Conservation (phyloP, 495 filamentous ascomycete genomes). For the Neurospora sublineolata region DNA sequence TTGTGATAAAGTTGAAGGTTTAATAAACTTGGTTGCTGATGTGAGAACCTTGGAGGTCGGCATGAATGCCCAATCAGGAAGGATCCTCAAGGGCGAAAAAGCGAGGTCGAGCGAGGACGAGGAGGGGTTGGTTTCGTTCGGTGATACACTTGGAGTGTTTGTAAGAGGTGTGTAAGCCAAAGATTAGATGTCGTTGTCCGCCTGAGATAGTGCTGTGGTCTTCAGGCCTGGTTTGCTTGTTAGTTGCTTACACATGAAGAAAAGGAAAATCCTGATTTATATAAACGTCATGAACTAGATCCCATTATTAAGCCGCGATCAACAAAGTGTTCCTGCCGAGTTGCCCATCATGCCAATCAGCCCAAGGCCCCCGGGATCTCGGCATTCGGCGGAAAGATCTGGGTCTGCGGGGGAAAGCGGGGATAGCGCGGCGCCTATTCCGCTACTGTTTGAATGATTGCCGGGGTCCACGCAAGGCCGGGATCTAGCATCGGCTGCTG, state of each 20-base stretch:
- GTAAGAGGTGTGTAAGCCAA: neutral
- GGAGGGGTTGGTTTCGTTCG: neutral
- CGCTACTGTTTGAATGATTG: neutral
- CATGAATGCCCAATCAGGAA: neutral
- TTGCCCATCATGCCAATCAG: neutral
- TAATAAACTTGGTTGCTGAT: neutral
- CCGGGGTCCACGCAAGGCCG: neutral
- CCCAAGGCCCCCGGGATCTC: neutral
- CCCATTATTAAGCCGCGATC: neutral
- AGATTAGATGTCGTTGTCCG: neutral
- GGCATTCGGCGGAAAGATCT: neutral
- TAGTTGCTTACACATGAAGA: neutral
- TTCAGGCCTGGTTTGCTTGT: neutral
- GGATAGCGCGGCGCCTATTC: neutral
- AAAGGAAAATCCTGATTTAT: neutral
- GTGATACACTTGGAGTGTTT: neutral
- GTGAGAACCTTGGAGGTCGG: neutral
- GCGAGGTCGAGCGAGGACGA: neutral
- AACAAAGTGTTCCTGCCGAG: neutral
- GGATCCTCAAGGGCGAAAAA: neutral
- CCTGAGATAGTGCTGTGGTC: neutral
- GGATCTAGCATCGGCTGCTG: neutral
- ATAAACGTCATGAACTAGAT: neutral
- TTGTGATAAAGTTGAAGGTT: neutral
- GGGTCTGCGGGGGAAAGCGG: neutral